Base-by-base conservation (phyloP, 2,329 filamentous ascomycete genomes). In the Bretziella fagacearum region DNA sequence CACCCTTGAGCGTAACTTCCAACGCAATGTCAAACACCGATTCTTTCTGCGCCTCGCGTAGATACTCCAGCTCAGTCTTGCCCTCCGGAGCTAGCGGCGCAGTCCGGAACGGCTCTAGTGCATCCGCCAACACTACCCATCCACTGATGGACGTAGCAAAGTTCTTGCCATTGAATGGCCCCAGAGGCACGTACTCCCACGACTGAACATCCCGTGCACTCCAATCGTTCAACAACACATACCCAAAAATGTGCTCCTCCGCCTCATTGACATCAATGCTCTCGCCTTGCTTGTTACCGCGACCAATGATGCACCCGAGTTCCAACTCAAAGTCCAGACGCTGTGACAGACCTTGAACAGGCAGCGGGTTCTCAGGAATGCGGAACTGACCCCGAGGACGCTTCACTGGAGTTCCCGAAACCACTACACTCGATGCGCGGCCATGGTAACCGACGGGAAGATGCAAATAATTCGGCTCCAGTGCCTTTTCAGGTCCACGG, bases 401-500 rank as follows among this genome's bases (percentile, higher is more conserved):
- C 20, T 69, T 66, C 44, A 85, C 71, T 0, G 71, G 68, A 1
- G 80, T 82, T 7, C 78, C 79, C 0, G 77, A 81, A n/a, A 79
- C 65, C 1, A 84, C 76, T 4, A 84, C 69, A 2, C 76, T 80
- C 1, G 76, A 81, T 3, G 80, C 77, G 48, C 81, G 71, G 1
- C 81, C 79, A 56, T 85, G 80, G 54, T 86, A 85, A 4, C 73
- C 81, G 2, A 85, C 77, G 1, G 81, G 81, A 1, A 86, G 64
- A 54, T 84, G 76, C 54, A 71, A 79, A 60, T 84, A 84, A 58
- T 84, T 84, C 22, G 77, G 76, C 56, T 84, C 77, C 18, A 84
- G 64, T 1, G 79, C 79, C 54, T 82, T 81, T n/a, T 71, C 67
- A 1, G 75, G 68, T 0, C 78, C 79, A 33, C 80, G 70, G 60